Evolutionary conservation across 768 basidiomycete species (phyloP).

Genomic region (Termitomyces sp.): DNA sequence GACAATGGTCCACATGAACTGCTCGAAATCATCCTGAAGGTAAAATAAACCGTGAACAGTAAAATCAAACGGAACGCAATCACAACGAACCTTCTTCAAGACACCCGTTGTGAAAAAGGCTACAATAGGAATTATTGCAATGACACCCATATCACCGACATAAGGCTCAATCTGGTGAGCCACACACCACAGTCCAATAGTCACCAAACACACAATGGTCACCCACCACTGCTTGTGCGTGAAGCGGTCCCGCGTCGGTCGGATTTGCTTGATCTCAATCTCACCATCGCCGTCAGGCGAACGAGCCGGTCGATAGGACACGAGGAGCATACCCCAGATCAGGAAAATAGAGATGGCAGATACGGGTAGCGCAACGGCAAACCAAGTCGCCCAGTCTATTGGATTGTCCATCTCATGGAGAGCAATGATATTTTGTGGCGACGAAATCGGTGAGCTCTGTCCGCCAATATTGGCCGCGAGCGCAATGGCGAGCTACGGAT

Average conservation of each 20-base stretch:
- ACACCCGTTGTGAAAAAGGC: constrained; percentile 93
- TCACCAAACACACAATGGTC: constrained; percentile 69
- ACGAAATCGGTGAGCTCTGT: constrained; percentile 95
- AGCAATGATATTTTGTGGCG: constrained; percentile 96
- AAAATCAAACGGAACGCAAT: background rate
- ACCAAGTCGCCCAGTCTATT: constrained; percentile 90
- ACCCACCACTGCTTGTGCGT: constrained; percentile 89
- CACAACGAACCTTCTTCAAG: constrained; percentile 73
- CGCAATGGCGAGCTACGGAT: constrained; percentile 80
- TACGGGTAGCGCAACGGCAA: constrained; percentile 89
- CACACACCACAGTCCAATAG: constrained; percentile 87
- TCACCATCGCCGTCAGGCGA: constrained; percentile 70
- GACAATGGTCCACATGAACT: constrained; percentile 91
- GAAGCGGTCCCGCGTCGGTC: constrained; percentile 78
- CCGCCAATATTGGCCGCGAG: constrained; percentile 98
- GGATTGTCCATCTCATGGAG: constrained; percentile 79
- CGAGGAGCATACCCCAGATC: constrained; percentile 88
- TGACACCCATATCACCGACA: constrained; percentile 96
- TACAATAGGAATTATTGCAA: constrained; percentile 88
- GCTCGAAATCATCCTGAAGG: constrained; percentile 85
- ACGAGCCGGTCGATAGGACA: constrained; percentile 71
- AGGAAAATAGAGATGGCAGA: constrained; percentile 78
- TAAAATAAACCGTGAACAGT: background rate
- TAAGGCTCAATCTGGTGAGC: constrained; percentile 69
- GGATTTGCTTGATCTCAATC: constrained; percentile 79